A percentile compares a stretch with the other conserved stretches of the same genome.
phyloP scores from a whole-genome alignment of 345 rosid species.

The Acer campestre region DNA sequence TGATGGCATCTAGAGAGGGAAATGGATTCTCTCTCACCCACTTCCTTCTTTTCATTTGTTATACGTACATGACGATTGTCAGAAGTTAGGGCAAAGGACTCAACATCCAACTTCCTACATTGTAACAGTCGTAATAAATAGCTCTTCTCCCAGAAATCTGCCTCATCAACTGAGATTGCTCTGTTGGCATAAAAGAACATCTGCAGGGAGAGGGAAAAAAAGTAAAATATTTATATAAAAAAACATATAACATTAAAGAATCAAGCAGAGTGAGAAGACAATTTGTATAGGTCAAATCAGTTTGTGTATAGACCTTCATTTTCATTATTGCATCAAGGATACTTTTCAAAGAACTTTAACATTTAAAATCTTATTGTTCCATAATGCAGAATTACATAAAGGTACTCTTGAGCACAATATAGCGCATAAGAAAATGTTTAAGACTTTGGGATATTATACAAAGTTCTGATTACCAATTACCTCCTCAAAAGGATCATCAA shows the following conservation, averaged over 20 bases:
- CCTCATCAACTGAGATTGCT: constrained; percentile 64
- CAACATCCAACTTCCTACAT: constrained; percentile 38
- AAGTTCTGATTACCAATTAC: constrained; percentile 37
- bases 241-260: background rate
- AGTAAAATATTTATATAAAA: background rate
- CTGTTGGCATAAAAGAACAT: constrained; percentile 78
- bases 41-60: constrained; percentile 47
- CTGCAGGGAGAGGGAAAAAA: constrained; percentile 38
- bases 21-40: constrained; percentile 43
- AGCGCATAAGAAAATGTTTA: constrained; percentile 1
- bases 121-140: constrained; percentile 57
- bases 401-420: background rate
- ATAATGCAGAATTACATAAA: constrained; percentile 1
- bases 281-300: background rate
- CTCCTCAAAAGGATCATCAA: constrained; percentile 96
- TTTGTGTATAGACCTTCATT: background rate
- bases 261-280: constrained; percentile 10
- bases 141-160: constrained; percentile 96
- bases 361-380: background rate
- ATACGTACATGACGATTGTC: constrained; percentile 22
- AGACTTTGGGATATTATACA: constrained; percentile 19
- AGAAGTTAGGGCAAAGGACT: constrained; percentile 26
- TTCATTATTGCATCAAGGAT: background rate
- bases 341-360: background rate
- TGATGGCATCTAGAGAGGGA: constrained; percentile 42